phyloP scores from a whole-genome alignment of 78 protist species.

The Planoprotostelium fungivorum region DNA sequence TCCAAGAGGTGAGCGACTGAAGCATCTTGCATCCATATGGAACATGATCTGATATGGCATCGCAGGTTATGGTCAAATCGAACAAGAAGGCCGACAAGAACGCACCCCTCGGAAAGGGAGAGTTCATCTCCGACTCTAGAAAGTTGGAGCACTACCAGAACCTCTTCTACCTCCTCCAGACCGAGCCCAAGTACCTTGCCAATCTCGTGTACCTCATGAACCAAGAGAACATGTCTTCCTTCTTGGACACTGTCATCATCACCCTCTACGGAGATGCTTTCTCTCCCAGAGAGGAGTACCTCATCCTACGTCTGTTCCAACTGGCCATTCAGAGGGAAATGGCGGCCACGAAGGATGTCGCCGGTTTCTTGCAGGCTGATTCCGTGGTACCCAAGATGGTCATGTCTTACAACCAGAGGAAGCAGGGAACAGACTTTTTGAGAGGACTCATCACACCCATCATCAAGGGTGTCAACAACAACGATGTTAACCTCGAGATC shows the following conservation, averaged over 20 bases:
- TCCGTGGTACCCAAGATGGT: conserved; percentile 79
- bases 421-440: conserved; percentile 70
- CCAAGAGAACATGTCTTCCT: conserved; percentile 72
- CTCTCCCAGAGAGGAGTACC: conserved; percentile 82
- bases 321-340: conserved; percentile 68
- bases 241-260: conserved; percentile 73
- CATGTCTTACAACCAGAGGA: conserved; percentile 70
- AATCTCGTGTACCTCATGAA: conserved; percentile 50
- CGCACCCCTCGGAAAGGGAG: conserved; percentile 47
- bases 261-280: conserved; percentile 84
- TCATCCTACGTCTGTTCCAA: conserved; percentile 65
- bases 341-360: conserved; percentile 45
- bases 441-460: conserved; percentile 59
- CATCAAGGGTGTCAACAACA: conserved; percentile 39
- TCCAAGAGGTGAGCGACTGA: conserved; percentile 16
- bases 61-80: neutral
- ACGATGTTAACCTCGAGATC: conserved; percentile 59
- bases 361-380: conserved; percentile 66
- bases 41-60: neutral
- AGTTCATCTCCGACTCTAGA: conserved; percentile 59
- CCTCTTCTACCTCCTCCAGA: conserved; percentile 74
- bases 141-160: conserved; percentile 66
- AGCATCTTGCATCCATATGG: neutral
- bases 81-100: conserved; percentile 35
- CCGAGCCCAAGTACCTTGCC: conserved; percentile 83